These are phyloP conservation scores for Phanerochaete sordida DNA, from an alignment of 768 basidiomycete genomes.

Conservation along the genomic window DNA sequence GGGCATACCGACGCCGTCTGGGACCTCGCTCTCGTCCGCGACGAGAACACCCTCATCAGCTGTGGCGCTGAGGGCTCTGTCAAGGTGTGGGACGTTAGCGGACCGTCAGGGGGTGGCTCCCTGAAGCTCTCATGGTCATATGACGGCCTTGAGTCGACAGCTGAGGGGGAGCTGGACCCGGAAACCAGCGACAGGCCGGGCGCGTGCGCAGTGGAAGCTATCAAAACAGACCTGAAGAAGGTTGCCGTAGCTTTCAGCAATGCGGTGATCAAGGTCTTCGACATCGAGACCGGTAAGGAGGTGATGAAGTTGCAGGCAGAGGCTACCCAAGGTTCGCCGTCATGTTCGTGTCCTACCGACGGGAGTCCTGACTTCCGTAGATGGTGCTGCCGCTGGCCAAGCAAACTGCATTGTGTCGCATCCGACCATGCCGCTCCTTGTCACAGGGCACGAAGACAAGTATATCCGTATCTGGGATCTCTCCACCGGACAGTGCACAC, in stretches of 20 bases:
- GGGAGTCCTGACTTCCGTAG: not conserved
- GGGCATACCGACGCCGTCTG: slow-evolving; percentile 96
- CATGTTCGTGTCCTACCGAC: not conserved
- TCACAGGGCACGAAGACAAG: slow-evolving; percentile 93
- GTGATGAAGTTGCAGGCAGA: slow-evolving; percentile 58
- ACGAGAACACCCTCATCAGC: slow-evolving; percentile 81
- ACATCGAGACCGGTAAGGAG: slow-evolving; percentile 86
- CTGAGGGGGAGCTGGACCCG: slow-evolving; percentile 46
- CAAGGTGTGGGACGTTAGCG: slow-evolving; percentile 90
- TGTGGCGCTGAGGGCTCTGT: slow-evolving; percentile 90
- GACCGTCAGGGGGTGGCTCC: slow-evolving; percentile 57
- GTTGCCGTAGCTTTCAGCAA: slow-evolving; percentile 91
- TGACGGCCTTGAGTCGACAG: slow-evolving; percentile 54
- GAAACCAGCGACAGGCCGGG: slow-evolving; percentile 44
- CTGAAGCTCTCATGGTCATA: slow-evolving; percentile 81
- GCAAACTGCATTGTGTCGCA: slow-evolving; percentile 87
- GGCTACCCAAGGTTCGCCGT: slow-evolving; percentile 49
- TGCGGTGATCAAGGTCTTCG: slow-evolving; percentile 85
- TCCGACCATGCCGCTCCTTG: slow-evolving; percentile 83
- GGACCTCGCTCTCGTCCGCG: slow-evolving; percentile 85
- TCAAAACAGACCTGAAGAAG: slow-evolving; percentile 79
- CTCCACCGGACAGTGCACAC: slow-evolving; percentile 83
- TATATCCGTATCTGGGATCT: slow-evolving; percentile 89
- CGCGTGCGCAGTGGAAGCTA: slow-evolving; percentile 80
- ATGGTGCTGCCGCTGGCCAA: slow-evolving; percentile 78